Percentiles rank a stretch among this genome's conserved stretches.
These are phyloP conservation scores for Diaporthe citriasiana DNA, from an alignment of 2,329 filamentous ascomycete species.

Conservation along the genomic window DNA sequence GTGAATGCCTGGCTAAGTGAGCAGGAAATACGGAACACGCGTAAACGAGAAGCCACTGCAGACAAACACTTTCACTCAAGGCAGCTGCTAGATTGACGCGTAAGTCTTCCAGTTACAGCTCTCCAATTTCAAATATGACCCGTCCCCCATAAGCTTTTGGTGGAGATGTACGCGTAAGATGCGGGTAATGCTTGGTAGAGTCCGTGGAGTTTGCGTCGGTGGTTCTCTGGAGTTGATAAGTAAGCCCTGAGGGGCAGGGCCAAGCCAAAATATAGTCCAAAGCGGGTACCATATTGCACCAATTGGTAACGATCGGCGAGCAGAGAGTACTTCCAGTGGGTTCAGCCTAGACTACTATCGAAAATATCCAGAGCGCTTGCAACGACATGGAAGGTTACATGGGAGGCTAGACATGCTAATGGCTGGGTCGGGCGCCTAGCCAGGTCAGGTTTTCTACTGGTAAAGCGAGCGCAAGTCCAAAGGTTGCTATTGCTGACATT, in stretches of 20 bases:
- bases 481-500: background rate
- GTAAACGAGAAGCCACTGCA: background rate
- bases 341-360: background rate
- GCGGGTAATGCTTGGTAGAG: background rate
- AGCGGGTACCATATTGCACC: background rate
- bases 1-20: background rate
- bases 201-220: too few relatives aligned
- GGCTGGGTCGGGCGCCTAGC: background rate
- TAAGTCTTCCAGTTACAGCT: background rate
- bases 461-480: background rate
- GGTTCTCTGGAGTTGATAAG: background rate
- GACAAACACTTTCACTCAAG: background rate
- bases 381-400: background rate
- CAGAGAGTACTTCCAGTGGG: background rate
- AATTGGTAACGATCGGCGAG: background rate
- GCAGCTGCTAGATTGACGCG: background rate
- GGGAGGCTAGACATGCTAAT: background rate
- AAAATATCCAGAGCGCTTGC: background rate
- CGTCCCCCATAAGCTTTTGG: background rate
- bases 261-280: slow-evolving; percentile 21
- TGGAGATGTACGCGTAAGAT: slow-evolving; percentile 18
- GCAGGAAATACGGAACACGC: background rate
- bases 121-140: slow-evolving; percentile 11
- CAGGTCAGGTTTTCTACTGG: background rate
- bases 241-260: slow-evolving; percentile 5